Conservation (phyloP, 2,329 filamentous ascomycete species). For the Erysiphe neolycopersici region DNA sequence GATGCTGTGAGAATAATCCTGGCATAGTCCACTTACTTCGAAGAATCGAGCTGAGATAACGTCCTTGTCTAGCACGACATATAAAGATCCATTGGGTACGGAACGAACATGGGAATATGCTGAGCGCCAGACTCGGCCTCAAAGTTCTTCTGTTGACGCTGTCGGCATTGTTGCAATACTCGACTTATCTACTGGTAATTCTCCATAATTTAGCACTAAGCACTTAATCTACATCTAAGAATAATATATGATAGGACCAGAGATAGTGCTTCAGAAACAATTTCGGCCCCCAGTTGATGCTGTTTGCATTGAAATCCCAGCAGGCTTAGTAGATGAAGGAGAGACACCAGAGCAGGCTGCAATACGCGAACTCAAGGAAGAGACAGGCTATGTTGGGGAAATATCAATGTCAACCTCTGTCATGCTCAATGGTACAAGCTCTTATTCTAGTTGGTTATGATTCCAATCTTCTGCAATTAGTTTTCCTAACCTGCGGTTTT, state of each 20-base stretch:
- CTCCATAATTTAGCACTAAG: neutral
- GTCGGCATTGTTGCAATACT: conserved; percentile 49
- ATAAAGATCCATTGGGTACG: conserved; percentile 32
- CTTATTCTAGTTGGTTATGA: neutral
- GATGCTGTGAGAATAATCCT: conserved; percentile 19
- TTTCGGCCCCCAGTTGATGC: conserved; percentile 34
- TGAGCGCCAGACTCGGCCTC: conserved; percentile 40
- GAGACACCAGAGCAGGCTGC: conserved; percentile 35
- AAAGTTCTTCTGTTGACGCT: conserved; percentile 35
- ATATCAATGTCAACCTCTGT: conserved; percentile 30
- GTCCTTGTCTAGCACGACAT: conserved; percentile 23
- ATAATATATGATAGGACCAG: conserved; percentile 12
- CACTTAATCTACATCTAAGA: neutral
- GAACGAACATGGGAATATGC: conserved; percentile 44
- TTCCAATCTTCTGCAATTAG: too few species aligned
- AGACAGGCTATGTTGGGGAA: conserved; percentile 36
- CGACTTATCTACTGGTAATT: conserved; percentile 21
- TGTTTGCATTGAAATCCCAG: conserved; percentile 35
- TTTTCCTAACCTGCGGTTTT: neutral
- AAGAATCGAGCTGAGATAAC: conserved; percentile 1
- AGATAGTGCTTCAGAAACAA: conserved; percentile 39
- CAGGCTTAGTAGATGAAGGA: conserved; percentile 33
- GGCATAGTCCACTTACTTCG: neutral
- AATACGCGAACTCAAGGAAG: conserved; percentile 35
- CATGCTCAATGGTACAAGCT: conserved; percentile 29